Evolutionary conservation across 805 yeast species (phyloP), one percentile per base, ranked within the genome.

Genomic region (Ogataea paradorogensis): DNA sequence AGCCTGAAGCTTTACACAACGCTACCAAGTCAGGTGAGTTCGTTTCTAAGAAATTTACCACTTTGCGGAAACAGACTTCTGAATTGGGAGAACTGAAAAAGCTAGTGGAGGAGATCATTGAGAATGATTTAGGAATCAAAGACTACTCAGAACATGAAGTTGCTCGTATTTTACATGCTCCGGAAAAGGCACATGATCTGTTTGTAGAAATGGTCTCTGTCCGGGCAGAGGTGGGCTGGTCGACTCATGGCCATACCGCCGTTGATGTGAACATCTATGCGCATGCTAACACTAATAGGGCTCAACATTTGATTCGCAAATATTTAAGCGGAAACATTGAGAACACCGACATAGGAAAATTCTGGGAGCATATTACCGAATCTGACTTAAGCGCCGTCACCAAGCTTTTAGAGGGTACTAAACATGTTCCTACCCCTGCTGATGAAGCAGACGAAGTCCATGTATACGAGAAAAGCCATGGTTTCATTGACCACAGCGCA

Each of bases 241-340:
- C 95, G 8, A 90, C 97, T 0, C 95, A 88, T 55, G 98, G 97
- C 22, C 98, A 90, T 62, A 82, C 95, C 15, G 96, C 96, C 0
- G 96, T 90, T 11, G 98, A 90, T 62, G 96, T 90, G 26, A 90
- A 91, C 56, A 84, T 91, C 34, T 90, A 90, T 59, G 96, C 84
- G 0, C 74, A 82, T 58, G 74, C 89, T 23, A 82, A 82, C 52
- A 76, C 73, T 18, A 66, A 69, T 34, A 52, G 63, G 7, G 69
- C 79, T 22, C 63, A 63, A 55, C 31, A 47, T 2, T 53, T 69
- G 48, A 50, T 75, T 7, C 58, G 66, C 41, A 60, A 70, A 15
- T 68, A 75, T 9, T 67, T 89, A 39, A 73, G 73, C 22, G 97
- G 97, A 6, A 84, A 82, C 61, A 86, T 78, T 55, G 97, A 90